These are phyloP conservation scores for Ceratocystis alfenasii DNA, from an alignment of 2,329 filamentous ascomycete species.

Conservation along the genomic window DNA sequence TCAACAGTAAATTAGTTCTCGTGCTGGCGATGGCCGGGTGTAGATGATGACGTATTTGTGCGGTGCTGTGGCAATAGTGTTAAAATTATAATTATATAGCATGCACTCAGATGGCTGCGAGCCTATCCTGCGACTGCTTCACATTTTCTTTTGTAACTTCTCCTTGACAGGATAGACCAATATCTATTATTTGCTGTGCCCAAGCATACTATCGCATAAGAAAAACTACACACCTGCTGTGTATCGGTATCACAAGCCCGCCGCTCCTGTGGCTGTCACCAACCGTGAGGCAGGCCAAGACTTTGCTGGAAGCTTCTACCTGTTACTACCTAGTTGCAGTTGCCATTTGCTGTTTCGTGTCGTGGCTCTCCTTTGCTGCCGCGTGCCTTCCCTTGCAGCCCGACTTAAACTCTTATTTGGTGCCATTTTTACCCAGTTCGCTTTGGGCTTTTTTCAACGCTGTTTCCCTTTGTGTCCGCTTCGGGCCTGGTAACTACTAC, in stretches of 20 bases:
- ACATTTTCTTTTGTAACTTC: too few species aligned
- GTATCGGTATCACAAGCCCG: too few species aligned
- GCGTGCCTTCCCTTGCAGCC: constrained; percentile 3
- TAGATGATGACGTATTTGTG: not conserved
- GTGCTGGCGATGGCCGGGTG: not conserved
- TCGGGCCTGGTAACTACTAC: not conserved
- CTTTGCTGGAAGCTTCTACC: not conserved
- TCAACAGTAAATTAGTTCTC: not conserved
- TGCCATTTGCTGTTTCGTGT: not conserved
- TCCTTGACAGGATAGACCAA: too few species aligned
- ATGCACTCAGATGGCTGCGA: too few species aligned
- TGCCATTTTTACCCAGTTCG: not conserved
- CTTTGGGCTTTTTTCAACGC: not conserved
- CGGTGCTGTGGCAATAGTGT: not conserved
- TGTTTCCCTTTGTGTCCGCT: not conserved
- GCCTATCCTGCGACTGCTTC: too few species aligned
- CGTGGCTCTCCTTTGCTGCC: not conserved
- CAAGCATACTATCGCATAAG: too few species aligned
- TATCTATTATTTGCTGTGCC: too few species aligned
- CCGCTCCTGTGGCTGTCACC: too few species aligned
- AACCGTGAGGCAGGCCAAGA: too few species aligned
- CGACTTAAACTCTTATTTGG: not conserved
- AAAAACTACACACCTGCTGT: too few species aligned
- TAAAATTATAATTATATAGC: too few species aligned
- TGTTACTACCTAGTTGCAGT: not conserved